Evolutionary conservation across 2,329 filamentous ascomycete genomes (phyloP), one percentile per base, ranked within the genome.

Genomic region (Epichloe sp.): DNA sequence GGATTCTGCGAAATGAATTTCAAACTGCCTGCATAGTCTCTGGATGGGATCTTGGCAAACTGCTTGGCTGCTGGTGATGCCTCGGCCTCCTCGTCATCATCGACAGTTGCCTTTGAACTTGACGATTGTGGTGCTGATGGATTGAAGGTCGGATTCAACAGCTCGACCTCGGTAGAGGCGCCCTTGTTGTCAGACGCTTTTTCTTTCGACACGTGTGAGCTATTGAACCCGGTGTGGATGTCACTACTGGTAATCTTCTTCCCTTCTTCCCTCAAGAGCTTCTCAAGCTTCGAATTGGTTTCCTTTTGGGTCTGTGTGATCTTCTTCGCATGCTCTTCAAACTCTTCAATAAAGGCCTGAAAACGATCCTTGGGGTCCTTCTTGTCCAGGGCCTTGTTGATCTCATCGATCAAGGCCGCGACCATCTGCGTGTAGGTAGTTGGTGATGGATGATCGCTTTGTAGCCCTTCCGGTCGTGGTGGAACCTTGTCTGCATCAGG

Each of bases 371-470:
- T 75, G 0, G 78, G 75, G 54, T 84, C 81, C 67, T 85, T 85
- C 63, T 89, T 86, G 51, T 90, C 86, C 37, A 95, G 75, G 48
- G 87, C 82, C 68, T 80, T 76, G 61, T 95, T 96, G 42, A 97
- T 89, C 68, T 95, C 86, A 62, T 98, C 93, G 19, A 97, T 78
- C 60, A 98, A 69, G n/a, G 84, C 82, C n/a, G 87, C 87, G 85
- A 98, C 90, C 93, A 98, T 98, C 73, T 94, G 88, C 40, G 88
- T 93, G 64, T 95, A 98, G 14, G 83, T 85, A 0, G 87, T 88
- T 59, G 87, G 80, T 62, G 77, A 82, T 65, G 85, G 79, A 59
- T 85, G 82, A 50, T 88, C 76, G 42, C 77, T 76, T 63, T 94
- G 85, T 31, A 96, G 85, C 45, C 87, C 89, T 57, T 83, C 83